phyloP scores from a whole-genome alignment of 441 rosid species.

The Metrosideros polymorpha region DNA sequence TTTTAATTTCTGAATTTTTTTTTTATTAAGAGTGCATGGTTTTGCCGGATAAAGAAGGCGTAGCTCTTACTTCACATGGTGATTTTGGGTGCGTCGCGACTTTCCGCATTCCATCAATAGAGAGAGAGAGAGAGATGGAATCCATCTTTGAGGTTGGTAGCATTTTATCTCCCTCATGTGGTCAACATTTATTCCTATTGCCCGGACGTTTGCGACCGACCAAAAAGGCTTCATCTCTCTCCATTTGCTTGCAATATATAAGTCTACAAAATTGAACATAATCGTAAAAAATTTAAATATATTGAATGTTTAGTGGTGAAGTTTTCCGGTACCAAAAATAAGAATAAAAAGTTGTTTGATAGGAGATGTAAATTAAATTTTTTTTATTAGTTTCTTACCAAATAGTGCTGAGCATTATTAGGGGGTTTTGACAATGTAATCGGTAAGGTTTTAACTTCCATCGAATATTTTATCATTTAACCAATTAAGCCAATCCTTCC shows the following conservation, averaged over 20 bases:
- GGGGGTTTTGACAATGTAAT: not conserved
- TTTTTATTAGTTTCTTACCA: not conserved
- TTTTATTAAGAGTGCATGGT: not conserved
- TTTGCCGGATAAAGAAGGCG: not conserved
- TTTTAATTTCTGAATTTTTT: not conserved
- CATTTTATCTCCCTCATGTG: not conserved
- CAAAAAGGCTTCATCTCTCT: not conserved
- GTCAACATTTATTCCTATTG: not conserved
- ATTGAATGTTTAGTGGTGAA: not conserved
- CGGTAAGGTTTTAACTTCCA: not conserved
- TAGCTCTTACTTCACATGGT: not conserved
- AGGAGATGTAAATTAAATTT: not conserved
- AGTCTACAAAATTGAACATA: not conserved
- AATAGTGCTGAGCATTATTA: not conserved
- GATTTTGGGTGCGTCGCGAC: not conserved
- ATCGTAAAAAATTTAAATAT: not conserved
- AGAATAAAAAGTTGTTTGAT: not conserved
- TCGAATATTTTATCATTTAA: not conserved
- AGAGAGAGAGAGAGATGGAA: not conserved
- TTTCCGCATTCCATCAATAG: not conserved
- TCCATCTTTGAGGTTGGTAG: not conserved
- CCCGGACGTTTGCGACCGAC: not conserved
- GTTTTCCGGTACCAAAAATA: not conserved
- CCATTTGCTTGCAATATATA: not conserved
- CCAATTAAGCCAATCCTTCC: no score